Evolutionary conservation across 192 early-diverging fungal species (phyloP).

Genomic region (Rhizoclosmatium sp.): DNA sequence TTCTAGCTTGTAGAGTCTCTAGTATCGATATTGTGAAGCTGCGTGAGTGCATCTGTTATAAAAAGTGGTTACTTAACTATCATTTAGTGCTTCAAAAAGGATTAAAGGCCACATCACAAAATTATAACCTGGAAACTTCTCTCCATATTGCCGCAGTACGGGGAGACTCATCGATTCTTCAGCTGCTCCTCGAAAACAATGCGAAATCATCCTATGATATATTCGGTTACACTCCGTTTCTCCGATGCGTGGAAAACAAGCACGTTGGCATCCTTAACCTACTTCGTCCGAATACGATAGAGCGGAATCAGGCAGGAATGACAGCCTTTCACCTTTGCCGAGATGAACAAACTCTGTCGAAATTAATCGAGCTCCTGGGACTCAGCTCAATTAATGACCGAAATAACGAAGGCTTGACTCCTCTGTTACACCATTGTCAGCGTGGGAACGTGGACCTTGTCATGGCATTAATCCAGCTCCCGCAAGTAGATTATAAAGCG

Average conservation of each 20-base stretch:
- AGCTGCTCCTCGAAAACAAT: background rate
- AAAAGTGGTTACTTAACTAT: background rate
- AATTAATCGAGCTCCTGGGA: background rate
- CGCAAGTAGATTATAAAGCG: constrained; percentile 8
- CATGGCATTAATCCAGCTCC: constrained; percentile 7
- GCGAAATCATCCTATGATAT: constrained; percentile 6
- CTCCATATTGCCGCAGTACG: constrained; percentile 36
- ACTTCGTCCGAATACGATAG: background rate
- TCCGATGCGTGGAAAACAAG: background rate
- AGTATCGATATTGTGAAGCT: constrained; percentile 9
- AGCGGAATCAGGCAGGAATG: background rate
- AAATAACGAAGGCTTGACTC: constrained; percentile 24
- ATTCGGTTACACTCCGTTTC: constrained; percentile 35
- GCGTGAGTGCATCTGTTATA: constrained; percentile 6
- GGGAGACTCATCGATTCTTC: background rate
- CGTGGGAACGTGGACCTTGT: constrained; percentile 3
- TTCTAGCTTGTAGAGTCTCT: constrained; percentile 10
- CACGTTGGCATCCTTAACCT: background rate
- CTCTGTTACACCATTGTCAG: constrained; percentile 21
- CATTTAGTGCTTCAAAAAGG: constrained; percentile 21
- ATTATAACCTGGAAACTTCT: constrained; percentile 29
- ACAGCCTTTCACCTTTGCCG: constrained; percentile 7
- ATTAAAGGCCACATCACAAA: constrained; percentile 12
- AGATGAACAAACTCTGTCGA: background rate
- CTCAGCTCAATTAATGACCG: background rate